phyloP scores from a whole-genome alignment of 305 asterid genomes.

The Salvia sclarea region DNA sequence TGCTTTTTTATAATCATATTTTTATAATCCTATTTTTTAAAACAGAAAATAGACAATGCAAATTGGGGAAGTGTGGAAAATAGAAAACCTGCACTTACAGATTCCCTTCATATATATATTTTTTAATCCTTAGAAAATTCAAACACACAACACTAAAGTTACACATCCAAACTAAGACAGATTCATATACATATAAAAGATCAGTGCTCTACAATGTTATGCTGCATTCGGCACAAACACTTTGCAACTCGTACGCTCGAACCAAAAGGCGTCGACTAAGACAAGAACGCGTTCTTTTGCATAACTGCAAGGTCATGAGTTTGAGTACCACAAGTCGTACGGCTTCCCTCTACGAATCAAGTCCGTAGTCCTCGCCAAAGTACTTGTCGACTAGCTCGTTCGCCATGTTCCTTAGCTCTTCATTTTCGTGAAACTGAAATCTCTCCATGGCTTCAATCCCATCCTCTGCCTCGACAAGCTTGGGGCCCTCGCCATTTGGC shows the following conservation, averaged over 20 bases:
- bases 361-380: slow-evolving; percentile 83
- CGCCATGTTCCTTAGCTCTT: slow-evolving; percentile 81
- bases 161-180: slow-evolving; percentile 19
- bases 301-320: not conserved
- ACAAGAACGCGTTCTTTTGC: not conserved
- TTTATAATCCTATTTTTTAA: too few species aligned
- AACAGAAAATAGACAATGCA: too few species aligned
- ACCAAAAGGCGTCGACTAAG: not conserved
- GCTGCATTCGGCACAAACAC: slow-evolving; percentile 1
- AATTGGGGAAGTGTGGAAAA: too few species aligned
- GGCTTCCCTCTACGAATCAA: slow-evolving; percentile 45
- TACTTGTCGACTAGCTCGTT: slow-evolving; percentile 74
- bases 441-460: slow-evolving; percentile 98
- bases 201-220: slow-evolving; percentile 7
- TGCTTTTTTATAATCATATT: too few species aligned
- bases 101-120: too few species aligned
- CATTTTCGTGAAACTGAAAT: slow-evolving; percentile 87
- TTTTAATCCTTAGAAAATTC: too few species aligned
- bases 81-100: too few species aligned
- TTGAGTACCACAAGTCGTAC: not conserved
- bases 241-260: not conserved
- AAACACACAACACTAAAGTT: slow-evolving; percentile 2
- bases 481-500: slow-evolving; percentile 77
- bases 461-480: slow-evolving; percentile 82
- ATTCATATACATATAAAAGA: not conserved